phyloP scores from a whole-genome alignment of 768 basidiomycete species.

The Cystobasidium tubakii region DNA sequence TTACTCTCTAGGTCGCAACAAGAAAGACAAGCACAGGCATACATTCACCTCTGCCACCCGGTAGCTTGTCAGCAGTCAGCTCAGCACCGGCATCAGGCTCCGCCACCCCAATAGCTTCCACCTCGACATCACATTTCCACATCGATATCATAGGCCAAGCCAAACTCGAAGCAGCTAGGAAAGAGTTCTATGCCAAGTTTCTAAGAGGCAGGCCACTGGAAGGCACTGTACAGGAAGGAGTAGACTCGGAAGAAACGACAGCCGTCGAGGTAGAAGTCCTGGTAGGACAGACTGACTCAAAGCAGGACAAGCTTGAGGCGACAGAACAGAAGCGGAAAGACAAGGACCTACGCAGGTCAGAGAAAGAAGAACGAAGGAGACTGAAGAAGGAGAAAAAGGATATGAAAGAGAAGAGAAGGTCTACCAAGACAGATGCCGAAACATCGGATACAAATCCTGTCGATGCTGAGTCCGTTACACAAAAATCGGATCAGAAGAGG shows the following conservation, averaged over 20 bases:
- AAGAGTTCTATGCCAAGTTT: conserved; percentile 44
- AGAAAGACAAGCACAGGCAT: conserved; percentile 44
- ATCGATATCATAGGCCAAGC: conserved; percentile 41
- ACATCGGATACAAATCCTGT: background rate
- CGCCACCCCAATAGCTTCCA: background rate
- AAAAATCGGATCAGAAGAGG: no score
- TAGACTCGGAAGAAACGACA: background rate
- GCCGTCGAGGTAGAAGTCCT: background rate
- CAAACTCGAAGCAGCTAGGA: conserved; percentile 41
- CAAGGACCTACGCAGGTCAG: background rate
- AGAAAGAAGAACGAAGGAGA: conserved; percentile 25
- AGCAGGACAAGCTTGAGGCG: background rate
- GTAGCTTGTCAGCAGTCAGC: conserved; percentile 3
- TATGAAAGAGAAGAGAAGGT: conserved; percentile 2
- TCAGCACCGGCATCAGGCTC: conserved; percentile 20
- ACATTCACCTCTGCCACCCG: conserved; percentile 40
- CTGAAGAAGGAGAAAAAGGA: conserved; percentile 8
- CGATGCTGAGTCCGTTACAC: background rate
- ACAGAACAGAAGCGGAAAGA: background rate
- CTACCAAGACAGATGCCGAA: background rate
- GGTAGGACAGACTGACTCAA: background rate
- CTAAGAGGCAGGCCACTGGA: conserved; percentile 37
- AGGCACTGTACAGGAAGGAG: background rate
- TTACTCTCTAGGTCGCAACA: background rate
- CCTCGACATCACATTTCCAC: conserved; percentile 36